Base-by-base conservation (phyloP, 192 early-diverging fungal genomes). In the Chytriomyces hyalinus region DNA sequence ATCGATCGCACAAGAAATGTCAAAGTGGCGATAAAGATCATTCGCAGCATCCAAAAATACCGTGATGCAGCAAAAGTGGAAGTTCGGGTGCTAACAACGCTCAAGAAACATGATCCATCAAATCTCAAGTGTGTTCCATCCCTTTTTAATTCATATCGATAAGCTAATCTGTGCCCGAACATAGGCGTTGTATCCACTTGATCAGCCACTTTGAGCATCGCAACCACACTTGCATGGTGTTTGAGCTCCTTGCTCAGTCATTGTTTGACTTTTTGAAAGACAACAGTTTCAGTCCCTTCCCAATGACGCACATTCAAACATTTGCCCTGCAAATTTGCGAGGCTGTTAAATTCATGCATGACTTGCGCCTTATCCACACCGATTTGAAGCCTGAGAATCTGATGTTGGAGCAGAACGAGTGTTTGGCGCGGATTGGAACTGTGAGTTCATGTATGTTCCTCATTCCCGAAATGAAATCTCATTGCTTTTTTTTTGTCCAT, bases 201-300 rank as follows among this genome's bases (percentile, higher is more conserved):
- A 78, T 88, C 45, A 90, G 93, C 71, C 88, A 82, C 60, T 98
- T 99, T 85, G 94, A 96, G 78, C 88, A 93, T 81, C 88, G 90
- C 69, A 94, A 94, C 80, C 97, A 99, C 87, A 92, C 94, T 8
- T 99, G 97, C 86, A 99, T 99, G 95, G 95, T 98, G 48, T 99
- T 99, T 89, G 94, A 95, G 44, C 88, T 97, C 59, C 86, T 97
- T 11, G 91, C 90, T 7, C 90, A 92, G 49, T 93, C 91, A 70
- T 87, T 98, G 36, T 99, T 95, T 88, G 97, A 99, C 81, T 99
- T 93, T 84, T 81, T 99, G n/a, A 97, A 99, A 83, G 90, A 91
- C 61, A 96, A 96, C 81, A 79, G 90, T 44, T 98, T 97, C 78
- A 84, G 87, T 17, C 96, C 97, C 15, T 97, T 99, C 79, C 93